phyloP scores from a whole-genome alignment of 352 stramenopile species.

The Phytopythium oedochilum region DNA sequence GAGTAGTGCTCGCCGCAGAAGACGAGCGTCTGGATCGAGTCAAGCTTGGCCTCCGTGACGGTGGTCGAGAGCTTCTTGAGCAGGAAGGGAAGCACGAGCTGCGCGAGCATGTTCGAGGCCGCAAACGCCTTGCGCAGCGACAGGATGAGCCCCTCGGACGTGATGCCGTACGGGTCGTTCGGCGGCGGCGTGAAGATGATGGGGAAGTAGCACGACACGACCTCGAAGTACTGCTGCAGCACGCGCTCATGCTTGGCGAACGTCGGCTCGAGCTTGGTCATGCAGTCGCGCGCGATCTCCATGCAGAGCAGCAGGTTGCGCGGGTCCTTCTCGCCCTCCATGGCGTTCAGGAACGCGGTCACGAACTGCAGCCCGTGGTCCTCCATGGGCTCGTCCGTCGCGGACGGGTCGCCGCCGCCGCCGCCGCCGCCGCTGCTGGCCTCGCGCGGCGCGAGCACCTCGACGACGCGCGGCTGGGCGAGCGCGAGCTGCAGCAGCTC shows the following conservation, averaged over 20 bases:
- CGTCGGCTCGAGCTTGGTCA: constrained; percentile 48
- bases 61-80: constrained; percentile 83
- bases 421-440: too few species aligned
- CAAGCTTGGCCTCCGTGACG: constrained; percentile 74
- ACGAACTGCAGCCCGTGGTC: constrained; percentile 57
- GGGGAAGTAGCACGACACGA: constrained; percentile 90
- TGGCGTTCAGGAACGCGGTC: constrained; percentile 70
- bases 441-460: constrained; percentile 35
- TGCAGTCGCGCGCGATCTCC: constrained; percentile 56
- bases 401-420: constrained; percentile 5
- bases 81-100: constrained; percentile 81
- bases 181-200: constrained; percentile 90
- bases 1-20: constrained; percentile 80
- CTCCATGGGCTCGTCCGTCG: constrained; percentile 17
- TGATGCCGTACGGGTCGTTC: constrained; percentile 90
- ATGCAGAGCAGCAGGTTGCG: constrained; percentile 81
- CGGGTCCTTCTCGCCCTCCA: constrained; percentile 90
- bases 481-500: constrained; percentile 73
- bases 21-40: constrained; percentile 78
- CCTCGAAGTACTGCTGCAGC: constrained; percentile 84
- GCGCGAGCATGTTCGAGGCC: constrained; percentile 68
- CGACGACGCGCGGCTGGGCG: constrained; percentile 45
- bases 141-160: constrained; percentile 75
- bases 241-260: constrained; percentile 65
- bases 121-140: constrained; percentile 79